Base-by-base conservation (phyloP, 192 early-diverging fungal species). In the Coemansia sp. region DNA sequence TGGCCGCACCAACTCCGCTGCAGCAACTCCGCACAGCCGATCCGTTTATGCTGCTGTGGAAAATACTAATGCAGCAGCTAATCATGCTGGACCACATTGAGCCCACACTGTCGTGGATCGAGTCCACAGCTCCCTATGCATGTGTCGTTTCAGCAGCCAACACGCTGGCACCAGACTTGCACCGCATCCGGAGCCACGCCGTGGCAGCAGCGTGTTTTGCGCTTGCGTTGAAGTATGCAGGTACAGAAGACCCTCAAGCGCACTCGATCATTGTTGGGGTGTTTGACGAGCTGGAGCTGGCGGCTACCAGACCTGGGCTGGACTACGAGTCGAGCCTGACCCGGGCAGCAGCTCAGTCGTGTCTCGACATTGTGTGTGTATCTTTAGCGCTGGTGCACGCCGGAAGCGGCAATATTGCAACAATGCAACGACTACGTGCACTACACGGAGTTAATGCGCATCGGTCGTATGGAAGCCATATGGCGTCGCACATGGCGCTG, bases 51-150 rank as follows among this genome's bases (percentile, higher is more conserved):
- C 62, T 98, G 11, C 66, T 91, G 12, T 71, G 94, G 26, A 78
- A 89, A 21, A 79, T 88, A 2, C 71, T 95, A 10, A 80, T 85
- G 50, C 82, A 81, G 55, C 87, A 84, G 42, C 71, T 98, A 56
- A 88, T 98, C 17, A 65, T 96, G 75, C 92, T 92, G 86, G 69
- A 71, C 34, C 78, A 86, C 49, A 87, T 94, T 22, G 44, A 80
- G 26, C 85, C 92, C 2, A 76, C 85, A 5, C 14, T 60, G 22
- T 70, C 66, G 19, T 97, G 94, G 94, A 70, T 94, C 28, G 65
- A 75, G 42, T 64, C 73, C 5, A 68, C 20, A 4, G 19, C 75
- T 19, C 78, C 73, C 5, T 23, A 28, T 14, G 54, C 46, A 5
- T 54, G 52, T 14, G 17, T 20, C 3, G 9, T 26, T 4, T 12